A percentile compares a stretch with the other conserved stretches of the same genome.
Evolutionary conservation across 768 basidiomycete genomes (phyloP).

Genomic region (Phaffia tasmanica): DNA sequence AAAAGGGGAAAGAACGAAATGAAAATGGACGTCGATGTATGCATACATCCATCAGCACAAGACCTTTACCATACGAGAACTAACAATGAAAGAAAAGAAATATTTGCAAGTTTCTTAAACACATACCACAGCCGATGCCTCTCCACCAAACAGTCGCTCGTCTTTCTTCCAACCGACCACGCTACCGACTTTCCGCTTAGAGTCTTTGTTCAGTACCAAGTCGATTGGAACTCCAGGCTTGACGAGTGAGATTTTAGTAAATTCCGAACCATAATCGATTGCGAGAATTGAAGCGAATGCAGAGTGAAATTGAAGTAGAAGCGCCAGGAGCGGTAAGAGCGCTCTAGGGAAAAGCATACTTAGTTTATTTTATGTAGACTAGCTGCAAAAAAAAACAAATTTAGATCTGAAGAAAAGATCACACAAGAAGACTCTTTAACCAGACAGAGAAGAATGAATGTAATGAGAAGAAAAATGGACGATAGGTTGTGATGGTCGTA

Average conservation of each 20-base stretch:
- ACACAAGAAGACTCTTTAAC: too few species aligned
- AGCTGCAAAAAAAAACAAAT: too few species aligned
- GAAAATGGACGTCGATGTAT: not conserved
- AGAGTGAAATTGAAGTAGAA: not conserved
- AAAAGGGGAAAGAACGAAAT: not conserved
- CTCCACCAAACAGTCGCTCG: slow-evolving; percentile 78
- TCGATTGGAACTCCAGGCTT: slow-evolving; percentile 92
- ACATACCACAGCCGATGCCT: slow-evolving; percentile 78
- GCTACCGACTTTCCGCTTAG: slow-evolving; percentile 86
- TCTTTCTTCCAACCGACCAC: slow-evolving; percentile 78
- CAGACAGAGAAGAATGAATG: too few species aligned
- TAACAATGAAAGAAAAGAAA: not conserved
- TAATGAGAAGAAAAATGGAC: too few species aligned
- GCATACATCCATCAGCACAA: too few species aligned
- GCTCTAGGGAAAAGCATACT: too few species aligned
- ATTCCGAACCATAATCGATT: slow-evolving; percentile 96
- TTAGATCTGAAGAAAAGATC: too few species aligned
- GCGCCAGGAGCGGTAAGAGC: too few species aligned
- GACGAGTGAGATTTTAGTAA: slow-evolving; percentile 91
- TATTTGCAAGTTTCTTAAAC: not conserved
- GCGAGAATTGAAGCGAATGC: slow-evolving; percentile 69
- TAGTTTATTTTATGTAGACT: too few species aligned
- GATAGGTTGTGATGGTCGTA: too few species aligned
- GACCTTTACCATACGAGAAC: too few species aligned
- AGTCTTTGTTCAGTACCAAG: slow-evolving; percentile 89